Conservation (phyloP, 2,329 filamentous ascomycete genomes). For the Rhynchosporium graminicola region DNA sequence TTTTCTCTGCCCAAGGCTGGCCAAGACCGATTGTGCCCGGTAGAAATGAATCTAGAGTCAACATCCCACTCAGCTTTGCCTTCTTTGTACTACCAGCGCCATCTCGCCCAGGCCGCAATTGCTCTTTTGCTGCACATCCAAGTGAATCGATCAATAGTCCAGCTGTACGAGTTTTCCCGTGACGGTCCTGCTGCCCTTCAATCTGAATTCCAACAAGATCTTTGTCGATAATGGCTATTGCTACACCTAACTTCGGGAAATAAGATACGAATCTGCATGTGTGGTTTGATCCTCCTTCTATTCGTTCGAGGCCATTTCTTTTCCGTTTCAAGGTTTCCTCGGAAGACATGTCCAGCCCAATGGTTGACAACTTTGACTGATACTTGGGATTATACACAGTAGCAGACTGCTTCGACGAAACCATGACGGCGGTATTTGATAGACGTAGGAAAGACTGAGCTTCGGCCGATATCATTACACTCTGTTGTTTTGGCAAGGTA, state of each 20-base stretch:
- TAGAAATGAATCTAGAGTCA: conserved; percentile 34
- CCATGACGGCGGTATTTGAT: conserved; percentile 65
- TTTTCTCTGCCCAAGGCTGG: conserved; percentile 25
- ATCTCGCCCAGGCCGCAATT: conserved; percentile 33
- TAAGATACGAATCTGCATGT: conserved; percentile 56
- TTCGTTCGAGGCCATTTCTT: conserved; percentile 22
- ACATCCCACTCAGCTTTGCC: conserved; percentile 6
- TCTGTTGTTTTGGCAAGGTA: conserved; percentile 61
- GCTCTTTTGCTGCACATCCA: conserved; percentile 59
- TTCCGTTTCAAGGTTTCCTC: conserved; percentile 35
- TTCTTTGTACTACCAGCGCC: conserved; percentile 5
- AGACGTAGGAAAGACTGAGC: conserved; percentile 66
- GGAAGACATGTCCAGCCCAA: conserved; percentile 37
- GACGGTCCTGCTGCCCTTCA: conserved; percentile 59
- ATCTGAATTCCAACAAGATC: conserved; percentile 69
- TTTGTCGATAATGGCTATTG: conserved; percentile 63
- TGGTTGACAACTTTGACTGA: conserved; percentile 49
- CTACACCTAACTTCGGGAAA: conserved; percentile 66
- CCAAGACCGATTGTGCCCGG: conserved; percentile 31
- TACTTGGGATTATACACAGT: conserved; percentile 71
- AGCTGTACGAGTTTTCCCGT: conserved; percentile 56
- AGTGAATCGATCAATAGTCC: conserved; percentile 74
- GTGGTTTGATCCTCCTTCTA: conserved; percentile 17
- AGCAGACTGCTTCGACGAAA: conserved; percentile 57
- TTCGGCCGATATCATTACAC: conserved; percentile 52